phyloP scores from a whole-genome alignment of 345 rosid species.

The rapeseed (Brassica napus) region DNA sequence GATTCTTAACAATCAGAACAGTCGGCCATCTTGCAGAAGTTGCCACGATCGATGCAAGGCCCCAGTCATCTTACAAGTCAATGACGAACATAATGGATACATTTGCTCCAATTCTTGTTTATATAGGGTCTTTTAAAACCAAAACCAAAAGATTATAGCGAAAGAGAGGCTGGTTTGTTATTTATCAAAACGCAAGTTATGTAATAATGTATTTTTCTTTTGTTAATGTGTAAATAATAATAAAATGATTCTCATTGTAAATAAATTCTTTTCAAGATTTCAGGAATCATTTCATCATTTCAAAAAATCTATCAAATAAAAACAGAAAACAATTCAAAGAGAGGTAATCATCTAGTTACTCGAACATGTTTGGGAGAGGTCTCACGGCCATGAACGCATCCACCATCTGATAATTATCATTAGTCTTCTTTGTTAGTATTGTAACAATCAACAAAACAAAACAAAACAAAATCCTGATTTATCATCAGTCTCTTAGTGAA shows the following conservation, averaged over 20 bases:
- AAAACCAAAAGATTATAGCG: too few species aligned
- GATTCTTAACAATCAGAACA: neutral
- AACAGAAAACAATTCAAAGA: neutral
- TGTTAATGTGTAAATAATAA: neutral
- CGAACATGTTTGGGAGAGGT: constrained; percentile 87
- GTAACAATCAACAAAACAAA: neutral
- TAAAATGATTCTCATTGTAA: neutral
- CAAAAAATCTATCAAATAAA: neutral
- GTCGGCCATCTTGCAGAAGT: neutral
- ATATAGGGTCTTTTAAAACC: neutral
- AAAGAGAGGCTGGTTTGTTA: too few species aligned
- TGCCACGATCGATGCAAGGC: constrained; percentile 28
- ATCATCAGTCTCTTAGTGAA: neutral
- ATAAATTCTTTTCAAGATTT: neutral
- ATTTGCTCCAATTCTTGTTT: neutral
- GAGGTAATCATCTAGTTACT: constrained; percentile 33
- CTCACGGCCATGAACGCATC: constrained; percentile 91
- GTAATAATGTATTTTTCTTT: neutral
- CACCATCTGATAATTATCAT: constrained; percentile 60
- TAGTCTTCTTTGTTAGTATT: neutral
- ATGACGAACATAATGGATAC: neutral
- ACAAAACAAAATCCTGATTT: too few species aligned
- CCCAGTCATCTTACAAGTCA: neutral
- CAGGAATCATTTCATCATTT: neutral
- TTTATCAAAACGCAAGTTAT: neutral